phyloP scores from a whole-genome alignment of 805 yeast species.

The Yamadazyma philogaea region DNA sequence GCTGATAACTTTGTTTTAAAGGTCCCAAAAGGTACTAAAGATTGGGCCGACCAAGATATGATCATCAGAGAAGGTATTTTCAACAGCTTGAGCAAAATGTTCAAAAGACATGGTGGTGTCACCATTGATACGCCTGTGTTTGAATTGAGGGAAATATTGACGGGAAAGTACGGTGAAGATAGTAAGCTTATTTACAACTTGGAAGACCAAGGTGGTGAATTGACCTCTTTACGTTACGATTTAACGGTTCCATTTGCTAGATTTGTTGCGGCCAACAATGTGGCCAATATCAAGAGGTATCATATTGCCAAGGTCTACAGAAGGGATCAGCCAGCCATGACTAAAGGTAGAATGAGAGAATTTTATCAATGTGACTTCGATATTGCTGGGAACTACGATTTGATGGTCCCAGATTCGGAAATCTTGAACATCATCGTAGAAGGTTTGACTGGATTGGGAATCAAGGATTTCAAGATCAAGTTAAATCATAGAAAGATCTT shows the following conservation, averaged over 20 bases:
- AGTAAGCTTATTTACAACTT: slow-evolving; percentile 92
- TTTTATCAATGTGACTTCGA: slow-evolving; percentile 99
- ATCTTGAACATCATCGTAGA: slow-evolving; percentile 76
- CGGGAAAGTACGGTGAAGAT: slow-evolving; percentile 99
- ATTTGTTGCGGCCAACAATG: slow-evolving; percentile 92
- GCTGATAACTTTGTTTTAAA: slow-evolving; percentile 68
- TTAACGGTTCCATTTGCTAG: slow-evolving; percentile 98
- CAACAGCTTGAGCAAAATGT: slow-evolving; percentile 63
- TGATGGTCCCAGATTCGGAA: slow-evolving; percentile 97
- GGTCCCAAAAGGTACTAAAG: slow-evolving; percentile 96
- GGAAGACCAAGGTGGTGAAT: slow-evolving; percentile 98
- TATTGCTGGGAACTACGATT: slow-evolving; percentile 87
- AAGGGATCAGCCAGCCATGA: slow-evolving; percentile 99
- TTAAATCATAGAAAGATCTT: slow-evolving; percentile 92
- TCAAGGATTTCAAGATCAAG: slow-evolving; percentile 85
- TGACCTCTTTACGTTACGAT: slow-evolving; percentile 92
- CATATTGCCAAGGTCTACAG: slow-evolving; percentile 98
- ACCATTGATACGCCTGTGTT: slow-evolving; percentile 98
- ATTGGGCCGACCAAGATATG: slow-evolving; percentile 99
- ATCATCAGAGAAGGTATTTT: slow-evolving; percentile 88
- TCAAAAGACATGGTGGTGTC: slow-evolving; percentile 96
- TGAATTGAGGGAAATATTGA: slow-evolving; percentile 88
- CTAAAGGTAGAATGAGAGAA: slow-evolving; percentile 99
- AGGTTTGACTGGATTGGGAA: slow-evolving; percentile 80
- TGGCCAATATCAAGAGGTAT: slow-evolving; percentile 85